Percentiles rank a stretch among this genome's conserved stretches.
phyloP scores from a whole-genome alignment of 768 basidiomycete genomes.

The Podaxis rugospora region DNA sequence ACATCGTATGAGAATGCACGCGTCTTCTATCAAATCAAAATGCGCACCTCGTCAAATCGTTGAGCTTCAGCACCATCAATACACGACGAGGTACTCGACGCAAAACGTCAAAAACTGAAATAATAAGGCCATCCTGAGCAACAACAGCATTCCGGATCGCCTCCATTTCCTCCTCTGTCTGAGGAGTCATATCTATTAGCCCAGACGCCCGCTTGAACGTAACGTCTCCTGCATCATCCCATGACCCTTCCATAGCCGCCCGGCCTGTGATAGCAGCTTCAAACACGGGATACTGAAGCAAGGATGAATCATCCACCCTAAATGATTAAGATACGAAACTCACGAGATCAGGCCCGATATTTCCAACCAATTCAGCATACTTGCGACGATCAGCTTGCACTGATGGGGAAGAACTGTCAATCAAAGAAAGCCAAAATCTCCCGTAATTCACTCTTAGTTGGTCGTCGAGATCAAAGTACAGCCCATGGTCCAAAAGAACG shows the following conservation, averaged over 20 bases:
- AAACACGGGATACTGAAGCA: conserved; percentile 74
- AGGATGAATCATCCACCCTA: conserved; percentile 2
- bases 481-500: conserved; percentile 88
- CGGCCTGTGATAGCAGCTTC: conserved; percentile 94
- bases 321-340: conserved; percentile 19
- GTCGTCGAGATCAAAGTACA: conserved; percentile 87
- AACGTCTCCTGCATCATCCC: conserved; percentile 36
- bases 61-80: conserved; percentile 80
- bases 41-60: conserved; percentile 75
- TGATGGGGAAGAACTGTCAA: conserved; percentile 63
- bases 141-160: conserved; percentile 81
- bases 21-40: not conserved
- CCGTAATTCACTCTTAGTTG: conserved; percentile 79
- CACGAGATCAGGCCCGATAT: conserved; percentile 84
- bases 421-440: conserved; percentile 88
- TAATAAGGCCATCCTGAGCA: conserved; percentile 74
- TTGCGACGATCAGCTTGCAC: conserved; percentile 69
- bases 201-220: conserved; percentile 64
- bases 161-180: conserved; percentile 74
- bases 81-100: conserved; percentile 81
- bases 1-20: no score
- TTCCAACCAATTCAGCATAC: conserved; percentile 89
- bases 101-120: conserved; percentile 84
- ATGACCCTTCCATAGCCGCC: conserved; percentile 64
- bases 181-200: conserved; percentile 70